phyloP scores from a whole-genome alignment of 352 stramenopile genomes.

The Thalassiosira livingstoniorum region DNA sequence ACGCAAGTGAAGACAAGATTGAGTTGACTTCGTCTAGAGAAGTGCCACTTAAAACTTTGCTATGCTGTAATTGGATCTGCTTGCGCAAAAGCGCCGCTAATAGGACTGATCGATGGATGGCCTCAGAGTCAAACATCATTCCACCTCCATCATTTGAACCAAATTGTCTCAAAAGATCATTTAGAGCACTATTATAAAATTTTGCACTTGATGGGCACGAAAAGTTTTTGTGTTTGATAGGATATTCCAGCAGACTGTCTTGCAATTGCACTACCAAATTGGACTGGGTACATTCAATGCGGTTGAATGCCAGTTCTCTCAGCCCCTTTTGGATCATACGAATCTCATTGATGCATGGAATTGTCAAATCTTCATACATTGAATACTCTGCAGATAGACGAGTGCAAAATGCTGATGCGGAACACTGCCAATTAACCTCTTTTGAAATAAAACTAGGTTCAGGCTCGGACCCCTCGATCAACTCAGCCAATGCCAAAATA shows the following conservation, averaged over 20 bases:
- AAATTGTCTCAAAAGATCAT: slow-evolving; percentile 59
- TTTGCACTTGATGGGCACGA: slow-evolving; percentile 28
- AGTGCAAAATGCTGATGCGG: slow-evolving; percentile 72
- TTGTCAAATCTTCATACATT: slow-evolving; percentile 84
- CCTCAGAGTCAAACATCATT: slow-evolving; percentile 42
- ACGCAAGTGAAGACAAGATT: slow-evolving; percentile 54
- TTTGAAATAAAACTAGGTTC: slow-evolving; percentile 50
- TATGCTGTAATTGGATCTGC: slow-evolving; percentile 47
- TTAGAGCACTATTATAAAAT: slow-evolving; percentile 39
- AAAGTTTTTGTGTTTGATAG: slow-evolving; percentile 36
- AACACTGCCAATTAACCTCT: slow-evolving; percentile 79
- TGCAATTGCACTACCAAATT: slow-evolving; percentile 53
- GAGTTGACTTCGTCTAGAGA: slow-evolving; percentile 43
- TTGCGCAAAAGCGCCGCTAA: slow-evolving; percentile 56
- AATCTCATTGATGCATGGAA: slow-evolving; percentile 75
- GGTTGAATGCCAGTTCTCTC: slow-evolving; percentile 45
- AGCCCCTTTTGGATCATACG: slow-evolving; percentile 73
- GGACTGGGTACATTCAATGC: slow-evolving; percentile 37
- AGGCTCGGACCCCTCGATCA: slow-evolving; percentile 45
- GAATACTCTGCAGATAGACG: slow-evolving; percentile 68
- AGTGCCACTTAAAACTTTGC: slow-evolving; percentile 18
- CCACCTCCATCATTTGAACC: slow-evolving; percentile 26
- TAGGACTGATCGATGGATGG: slow-evolving; percentile 51
- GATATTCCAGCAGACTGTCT: slow-evolving; percentile 62
- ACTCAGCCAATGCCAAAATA: slow-evolving; percentile 63